These are phyloP conservation scores for Termitomyces sp. DNA, from an alignment of 768 basidiomycete genomes.

Conservation along the genomic window DNA sequence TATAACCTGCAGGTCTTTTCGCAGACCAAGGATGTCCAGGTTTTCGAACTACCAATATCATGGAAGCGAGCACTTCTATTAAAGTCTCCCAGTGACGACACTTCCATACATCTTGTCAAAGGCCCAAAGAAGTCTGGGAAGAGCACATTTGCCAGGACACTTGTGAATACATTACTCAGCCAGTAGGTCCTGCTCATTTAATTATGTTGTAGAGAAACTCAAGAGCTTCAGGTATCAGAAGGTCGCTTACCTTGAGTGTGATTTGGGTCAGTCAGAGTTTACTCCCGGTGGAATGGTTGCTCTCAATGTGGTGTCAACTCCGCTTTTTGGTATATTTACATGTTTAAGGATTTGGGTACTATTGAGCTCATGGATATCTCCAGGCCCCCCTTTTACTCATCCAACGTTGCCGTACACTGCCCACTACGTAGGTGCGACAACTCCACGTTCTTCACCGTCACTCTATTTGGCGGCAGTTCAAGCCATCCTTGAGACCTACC, in stretches of 20 bases:
- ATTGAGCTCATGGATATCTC: not conserved
- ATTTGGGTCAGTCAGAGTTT: conserved; percentile 93
- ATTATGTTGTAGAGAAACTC: not conserved
- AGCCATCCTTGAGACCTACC: conserved; percentile 62
- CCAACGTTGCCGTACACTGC: conserved; percentile 63
- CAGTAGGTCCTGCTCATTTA: conserved; percentile 34
- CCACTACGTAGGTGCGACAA: conserved; percentile 78
- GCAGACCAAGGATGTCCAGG: conserved; percentile 32
- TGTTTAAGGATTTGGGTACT: not conserved
- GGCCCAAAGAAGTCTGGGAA: conserved; percentile 89
- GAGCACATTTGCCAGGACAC: conserved; percentile 75
- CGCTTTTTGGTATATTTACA: conserved; percentile 57
- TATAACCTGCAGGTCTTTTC: conserved; percentile 24
- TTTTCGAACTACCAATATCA: conserved; percentile 31
- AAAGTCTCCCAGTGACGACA: conserved; percentile 7
- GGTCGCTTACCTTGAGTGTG: conserved; percentile 93
- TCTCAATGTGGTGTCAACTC: conserved; percentile 62
- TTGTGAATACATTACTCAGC: conserved; percentile 63
- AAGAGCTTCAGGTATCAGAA: conserved; percentile 49
- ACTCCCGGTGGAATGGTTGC: conserved; percentile 83
- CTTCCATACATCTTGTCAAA: conserved; percentile 58
- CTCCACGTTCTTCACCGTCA: conserved; percentile 72
- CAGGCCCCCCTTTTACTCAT: conserved; percentile 89
- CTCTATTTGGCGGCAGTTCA: conserved; percentile 69
- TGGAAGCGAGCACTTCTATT: conserved; percentile 32